These are phyloP conservation scores for Vitis labrusca DNA, from an alignment of 164 flowering plant genomes.

Conservation along the genomic window DNA sequence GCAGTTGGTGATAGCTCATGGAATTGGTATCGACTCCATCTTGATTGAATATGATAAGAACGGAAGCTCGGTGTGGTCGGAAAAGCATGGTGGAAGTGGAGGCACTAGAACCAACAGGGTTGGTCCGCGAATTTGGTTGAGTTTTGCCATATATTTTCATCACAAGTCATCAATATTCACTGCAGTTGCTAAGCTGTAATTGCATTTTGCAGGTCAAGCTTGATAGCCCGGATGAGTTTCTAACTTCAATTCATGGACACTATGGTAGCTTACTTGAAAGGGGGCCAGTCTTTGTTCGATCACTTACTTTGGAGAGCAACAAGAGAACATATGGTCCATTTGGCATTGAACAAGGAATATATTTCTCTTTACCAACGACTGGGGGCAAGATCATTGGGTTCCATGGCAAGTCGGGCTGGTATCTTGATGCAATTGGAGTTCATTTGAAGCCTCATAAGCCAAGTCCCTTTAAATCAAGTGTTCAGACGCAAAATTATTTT, in stretches of 20 bases:
- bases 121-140: not conserved
- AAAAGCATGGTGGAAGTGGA: conserved; percentile 60
- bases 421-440: conserved; percentile 68
- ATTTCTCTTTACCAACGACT: conserved; percentile 44
- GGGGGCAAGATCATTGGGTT: conserved; percentile 75
- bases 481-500: conserved; percentile 20
- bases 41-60: conserved; percentile 53
- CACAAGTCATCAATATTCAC: not conserved
- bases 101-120: conserved; percentile 41
- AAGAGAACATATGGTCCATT: conserved; percentile 66
- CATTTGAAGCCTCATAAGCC: conserved; percentile 48
- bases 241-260: conserved; percentile 60
- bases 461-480: conserved; percentile 23
- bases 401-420: conserved; percentile 67
- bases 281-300: conserved; percentile 46
- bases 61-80: conserved; percentile 55
- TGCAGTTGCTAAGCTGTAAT: not conserved
- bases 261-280: conserved; percentile 46
- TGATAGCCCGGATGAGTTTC: conserved; percentile 65
- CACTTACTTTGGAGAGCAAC: conserved; percentile 67
- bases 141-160: not conserved
- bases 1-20: conserved; percentile 54
- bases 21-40: conserved; percentile 52
- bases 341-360: conserved; percentile 62
- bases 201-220: conserved; percentile 54